A percentile compares a stretch with the other conserved stretches of the same genome.
phyloP scores from a whole-genome alignment of 108 stramenopile genomes.

The Pelagomonas calceolata region DNA sequence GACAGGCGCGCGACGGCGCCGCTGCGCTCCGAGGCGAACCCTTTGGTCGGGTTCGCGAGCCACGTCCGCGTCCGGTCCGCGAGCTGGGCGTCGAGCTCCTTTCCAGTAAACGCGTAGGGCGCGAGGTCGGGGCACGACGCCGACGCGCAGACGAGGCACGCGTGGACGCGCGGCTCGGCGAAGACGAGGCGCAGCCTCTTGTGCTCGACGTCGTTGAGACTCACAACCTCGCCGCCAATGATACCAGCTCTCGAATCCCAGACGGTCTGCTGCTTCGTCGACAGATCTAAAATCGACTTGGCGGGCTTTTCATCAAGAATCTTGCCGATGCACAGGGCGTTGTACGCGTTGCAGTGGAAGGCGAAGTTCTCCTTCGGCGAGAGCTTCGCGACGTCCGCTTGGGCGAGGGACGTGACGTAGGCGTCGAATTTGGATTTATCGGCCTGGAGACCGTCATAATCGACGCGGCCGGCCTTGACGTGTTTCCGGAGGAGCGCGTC shows the following conservation, averaged over 20 bases:
- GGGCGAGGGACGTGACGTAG: neutral
- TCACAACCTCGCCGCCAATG: slow-evolving; percentile 22
- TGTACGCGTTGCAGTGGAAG: slow-evolving; percentile 36
- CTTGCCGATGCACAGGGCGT: slow-evolving; percentile 33
- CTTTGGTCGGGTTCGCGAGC: slow-evolving; percentile 16
- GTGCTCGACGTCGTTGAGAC: slow-evolving; percentile 38
- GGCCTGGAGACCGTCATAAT: neutral
- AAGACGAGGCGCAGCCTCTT: slow-evolving; percentile 16
- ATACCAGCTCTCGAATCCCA: slow-evolving; percentile 32
- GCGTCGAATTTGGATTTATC: neutral
- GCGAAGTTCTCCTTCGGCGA: slow-evolving; percentile 11
- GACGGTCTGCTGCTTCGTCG: slow-evolving; percentile 12
- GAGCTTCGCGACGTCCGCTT: neutral
- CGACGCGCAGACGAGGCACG: slow-evolving; percentile 42
- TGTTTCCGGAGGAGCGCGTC: neutral
- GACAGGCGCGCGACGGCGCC: slow-evolving; percentile 1
- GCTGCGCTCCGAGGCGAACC: slow-evolving; percentile 13
- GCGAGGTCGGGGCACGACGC: slow-evolving; percentile 34
- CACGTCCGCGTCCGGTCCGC: slow-evolving; percentile 11
- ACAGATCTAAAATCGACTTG: slow-evolving; percentile 6
- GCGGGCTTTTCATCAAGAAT: neutral
- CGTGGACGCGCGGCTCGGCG: slow-evolving; percentile 33
- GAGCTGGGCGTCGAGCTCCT: slow-evolving; percentile 19
- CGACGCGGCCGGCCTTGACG: neutral
- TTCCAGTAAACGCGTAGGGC: slow-evolving; percentile 25